A percentile compares a stretch with the other conserved stretches of the same genome.
Evolutionary conservation across 2,329 filamentous ascomycete species (phyloP).

Genomic region (Dactylellina sp.): DNA sequence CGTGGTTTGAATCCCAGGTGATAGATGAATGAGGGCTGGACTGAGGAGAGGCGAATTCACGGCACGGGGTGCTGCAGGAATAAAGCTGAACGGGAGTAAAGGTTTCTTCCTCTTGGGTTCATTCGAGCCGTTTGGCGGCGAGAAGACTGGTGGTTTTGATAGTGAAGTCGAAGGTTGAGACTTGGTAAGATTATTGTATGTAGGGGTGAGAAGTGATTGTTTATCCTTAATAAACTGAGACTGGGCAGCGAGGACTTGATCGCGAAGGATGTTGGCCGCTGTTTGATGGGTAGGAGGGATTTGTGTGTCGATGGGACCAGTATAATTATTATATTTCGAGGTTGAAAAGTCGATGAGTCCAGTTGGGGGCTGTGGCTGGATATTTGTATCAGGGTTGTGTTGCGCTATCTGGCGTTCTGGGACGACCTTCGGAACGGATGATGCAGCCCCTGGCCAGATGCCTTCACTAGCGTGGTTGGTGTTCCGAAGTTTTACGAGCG

Average conservation of each 20-base stretch:
- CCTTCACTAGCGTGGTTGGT: slow-evolving; percentile 43
- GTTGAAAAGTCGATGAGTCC: slow-evolving; percentile 28
- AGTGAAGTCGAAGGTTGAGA: slow-evolving; percentile 14
- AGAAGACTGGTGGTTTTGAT: slow-evolving; percentile 1
- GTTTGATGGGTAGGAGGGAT: slow-evolving; percentile 6
- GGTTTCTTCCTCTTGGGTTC: slow-evolving; percentile 56
- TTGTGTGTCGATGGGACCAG: neutral
- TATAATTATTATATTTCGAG: slow-evolving; percentile 12
- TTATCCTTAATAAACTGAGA: slow-evolving; percentile 50
- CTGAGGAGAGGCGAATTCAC: slow-evolving; percentile 25
- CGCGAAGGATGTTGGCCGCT: slow-evolving; percentile 33
- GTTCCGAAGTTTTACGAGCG: slow-evolving; percentile 51
- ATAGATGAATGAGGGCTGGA: slow-evolving; percentile 29
- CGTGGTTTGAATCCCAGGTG: slow-evolving; percentile 27
- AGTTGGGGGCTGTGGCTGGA: slow-evolving; percentile 34
- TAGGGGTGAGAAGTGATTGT: slow-evolving; percentile 40
- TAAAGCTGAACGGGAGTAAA: slow-evolving; percentile 56
- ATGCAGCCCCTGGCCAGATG: slow-evolving; percentile 39
- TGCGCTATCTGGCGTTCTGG: slow-evolving; percentile 26
- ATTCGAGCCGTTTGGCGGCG: slow-evolving; percentile 55
- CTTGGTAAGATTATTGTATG: slow-evolving; percentile 31
- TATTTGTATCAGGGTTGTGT: slow-evolving; percentile 47
- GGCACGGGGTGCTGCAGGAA: slow-evolving; percentile 56
- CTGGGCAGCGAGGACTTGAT: slow-evolving; percentile 50
- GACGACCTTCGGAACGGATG: slow-evolving; percentile 47